Evolutionary conservation across 768 basidiomycete genomes (phyloP).

Genomic region (Naematelia encephala): DNA sequence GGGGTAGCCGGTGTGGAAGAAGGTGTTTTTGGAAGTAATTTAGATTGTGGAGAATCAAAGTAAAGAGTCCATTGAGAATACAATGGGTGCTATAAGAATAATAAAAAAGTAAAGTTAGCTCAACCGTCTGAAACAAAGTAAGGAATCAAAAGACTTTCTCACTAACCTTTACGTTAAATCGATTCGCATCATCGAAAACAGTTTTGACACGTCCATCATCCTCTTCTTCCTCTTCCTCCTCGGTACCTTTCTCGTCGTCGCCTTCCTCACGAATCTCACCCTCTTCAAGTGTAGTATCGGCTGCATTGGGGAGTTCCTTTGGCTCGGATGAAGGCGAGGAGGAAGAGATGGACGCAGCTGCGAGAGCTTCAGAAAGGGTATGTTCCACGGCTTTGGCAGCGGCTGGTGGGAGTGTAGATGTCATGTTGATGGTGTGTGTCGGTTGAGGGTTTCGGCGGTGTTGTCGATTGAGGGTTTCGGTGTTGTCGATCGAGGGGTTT

Average conservation of each 20-base stretch:
- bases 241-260: not conserved
- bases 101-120: not conserved
- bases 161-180: conserved; percentile 92
- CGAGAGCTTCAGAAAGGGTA: conserved; percentile 29
- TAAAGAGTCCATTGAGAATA: conserved; percentile 95
- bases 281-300: conserved; percentile 57
- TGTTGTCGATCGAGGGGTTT: not conserved
- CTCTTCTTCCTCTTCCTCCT: conserved; percentile 55
- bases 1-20: conserved; percentile 65
- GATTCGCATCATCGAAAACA: conserved; percentile 85
- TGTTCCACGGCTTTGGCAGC: conserved; percentile 26
- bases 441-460: not conserved
- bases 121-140: not conserved
- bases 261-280: conserved; percentile 75
- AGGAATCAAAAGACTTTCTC: conserved; percentile 2
- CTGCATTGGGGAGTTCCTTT: conserved; percentile 8
- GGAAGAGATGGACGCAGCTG: conserved; percentile 30
- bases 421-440: not conserved
- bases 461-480: not conserved
- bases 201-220: conserved; percentile 65
- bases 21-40: conserved; percentile 63
- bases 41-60: conserved; percentile 93
- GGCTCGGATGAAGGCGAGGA: conserved; percentile 17
- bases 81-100: conserved; percentile 71
- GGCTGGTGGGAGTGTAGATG: conserved; percentile 24